A percentile compares a stretch with the other conserved stretches of the same genome.
Evolutionary conservation across 306 rosid genomes (phyloP).

Genomic region (Malus sylvestris): DNA sequence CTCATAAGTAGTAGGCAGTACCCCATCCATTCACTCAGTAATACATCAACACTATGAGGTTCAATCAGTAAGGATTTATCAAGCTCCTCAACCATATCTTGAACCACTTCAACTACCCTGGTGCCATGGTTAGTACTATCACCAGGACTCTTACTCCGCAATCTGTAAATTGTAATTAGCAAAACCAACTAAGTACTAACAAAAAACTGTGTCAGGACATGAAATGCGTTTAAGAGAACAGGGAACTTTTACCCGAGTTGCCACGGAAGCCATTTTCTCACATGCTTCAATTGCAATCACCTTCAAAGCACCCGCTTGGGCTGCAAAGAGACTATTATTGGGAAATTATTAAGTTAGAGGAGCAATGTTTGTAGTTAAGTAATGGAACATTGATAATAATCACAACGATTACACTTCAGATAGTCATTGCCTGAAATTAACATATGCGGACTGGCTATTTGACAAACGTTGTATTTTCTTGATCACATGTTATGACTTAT

Average conservation of each 20-base stretch:
- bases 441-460: neutral
- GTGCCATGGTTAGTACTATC: constrained; percentile 23
- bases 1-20: constrained; percentile 79
- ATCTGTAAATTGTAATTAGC: constrained; percentile 37
- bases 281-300: constrained; percentile 94
- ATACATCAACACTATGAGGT: constrained; percentile 78
- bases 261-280: constrained; percentile 90
- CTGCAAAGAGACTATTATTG: constrained; percentile 63
- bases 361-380: neutral
- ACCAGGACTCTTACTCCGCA: constrained; percentile 37
- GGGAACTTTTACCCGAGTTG: constrained; percentile 49
- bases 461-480: neutral
- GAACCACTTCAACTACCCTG: constrained; percentile 71
- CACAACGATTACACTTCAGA: neutral
- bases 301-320: constrained; percentile 77
- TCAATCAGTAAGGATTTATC: constrained; percentile 50
- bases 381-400: neutral
- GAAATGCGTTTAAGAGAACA: neutral
- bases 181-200: constrained; percentile 2
- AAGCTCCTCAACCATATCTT: constrained; percentile 76
- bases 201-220: neutral
- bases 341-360: neutral
- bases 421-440: neutral
- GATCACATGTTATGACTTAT: neutral
- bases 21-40: constrained; percentile 98